A percentile compares a stretch with the other conserved stretches of the same genome.
phyloP scores from a whole-genome alignment of 441 rosid genomes.

The Pelargonium cotyledonis region DNA sequence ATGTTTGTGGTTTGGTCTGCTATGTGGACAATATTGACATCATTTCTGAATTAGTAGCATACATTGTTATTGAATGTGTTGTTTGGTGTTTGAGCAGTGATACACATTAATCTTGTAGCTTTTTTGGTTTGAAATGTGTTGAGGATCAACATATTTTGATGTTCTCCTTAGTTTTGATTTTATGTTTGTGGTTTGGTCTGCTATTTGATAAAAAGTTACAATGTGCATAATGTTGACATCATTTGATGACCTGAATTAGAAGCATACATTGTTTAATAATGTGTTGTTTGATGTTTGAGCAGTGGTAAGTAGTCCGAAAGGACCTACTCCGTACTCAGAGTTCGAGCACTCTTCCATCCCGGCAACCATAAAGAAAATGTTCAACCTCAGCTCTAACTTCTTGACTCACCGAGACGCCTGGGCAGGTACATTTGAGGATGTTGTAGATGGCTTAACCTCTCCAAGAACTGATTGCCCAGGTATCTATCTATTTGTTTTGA shows the following conservation, averaged over 20 bases:
- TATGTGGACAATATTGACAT: too few species aligned
- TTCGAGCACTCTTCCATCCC: constrained; percentile 89
- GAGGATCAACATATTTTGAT: neutral
- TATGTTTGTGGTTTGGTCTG: neutral
- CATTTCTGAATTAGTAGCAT: too few species aligned
- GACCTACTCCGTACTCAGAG: constrained; percentile 69
- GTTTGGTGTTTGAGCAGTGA: too few species aligned
- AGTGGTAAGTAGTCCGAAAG: constrained; percentile 60
- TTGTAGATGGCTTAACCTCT: constrained; percentile 47
- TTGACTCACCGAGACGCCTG: constrained; percentile 93
- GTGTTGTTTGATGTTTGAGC: constrained; percentile 16
- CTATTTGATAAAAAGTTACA: neutral
- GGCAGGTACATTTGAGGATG: constrained; percentile 90
- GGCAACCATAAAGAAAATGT: constrained; percentile 84
- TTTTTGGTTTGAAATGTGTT: neutral
- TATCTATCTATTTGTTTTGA: constrained; percentile 4
- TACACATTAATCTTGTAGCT: too few species aligned
- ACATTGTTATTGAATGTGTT: too few species aligned
- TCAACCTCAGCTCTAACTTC: constrained; percentile 74
- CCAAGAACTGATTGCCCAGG: constrained; percentile 93
- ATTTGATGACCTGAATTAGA: neutral
- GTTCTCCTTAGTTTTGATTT: neutral
- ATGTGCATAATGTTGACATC: neutral
- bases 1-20: neutral
- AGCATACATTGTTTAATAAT: neutral